Conservation (phyloP, 192 early-diverging fungal genomes). For the Physocladia obscura region DNA sequence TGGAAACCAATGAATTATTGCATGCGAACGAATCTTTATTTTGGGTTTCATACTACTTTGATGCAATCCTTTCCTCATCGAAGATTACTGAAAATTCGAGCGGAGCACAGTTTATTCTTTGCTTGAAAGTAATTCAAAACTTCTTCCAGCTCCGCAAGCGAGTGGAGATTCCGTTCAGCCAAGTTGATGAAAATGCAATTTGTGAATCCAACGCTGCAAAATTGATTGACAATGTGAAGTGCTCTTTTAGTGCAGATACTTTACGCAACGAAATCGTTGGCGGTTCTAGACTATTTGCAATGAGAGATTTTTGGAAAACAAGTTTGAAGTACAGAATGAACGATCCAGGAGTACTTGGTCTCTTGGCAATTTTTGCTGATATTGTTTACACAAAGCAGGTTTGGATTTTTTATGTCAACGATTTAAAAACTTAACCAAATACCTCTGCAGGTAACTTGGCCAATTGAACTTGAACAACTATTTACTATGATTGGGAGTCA, state of each 20-base stretch:
- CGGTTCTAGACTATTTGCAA: too few species aligned
- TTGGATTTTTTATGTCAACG: slow-evolving; percentile 5
- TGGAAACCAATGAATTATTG: too few species aligned
- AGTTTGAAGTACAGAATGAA: slow-evolving; percentile 31
- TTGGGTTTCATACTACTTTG: too few species aligned
- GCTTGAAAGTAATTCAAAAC: too few species aligned
- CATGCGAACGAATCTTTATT: too few species aligned
- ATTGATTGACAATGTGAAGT: slow-evolving; percentile 11
- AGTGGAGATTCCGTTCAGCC: slow-evolving; percentile 5
- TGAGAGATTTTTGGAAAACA: slow-evolving; percentile 25
- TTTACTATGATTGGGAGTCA: slow-evolving; percentile 40
- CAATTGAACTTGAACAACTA: slow-evolving; percentile 36
- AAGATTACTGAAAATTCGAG: too few species aligned
- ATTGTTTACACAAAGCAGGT: slow-evolving; percentile 16
- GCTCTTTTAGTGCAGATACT: not conserved
- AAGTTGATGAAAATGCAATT: not conserved
- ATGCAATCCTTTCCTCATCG: too few species aligned
- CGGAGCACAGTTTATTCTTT: too few species aligned
- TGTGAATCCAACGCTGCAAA: not conserved
- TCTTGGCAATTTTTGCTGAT: not conserved
- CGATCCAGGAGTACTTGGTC: slow-evolving; percentile 18
- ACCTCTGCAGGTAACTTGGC: not conserved
- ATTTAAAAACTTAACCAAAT: slow-evolving; percentile 9
- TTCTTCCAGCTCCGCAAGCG: too few species aligned
- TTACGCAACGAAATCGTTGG: too few species aligned